A percentile compares a stretch with the other conserved stretches of the same genome.
These are phyloP conservation scores for Ceratocystis variospora DNA, from an alignment of 2,329 filamentous ascomycete species.

Conservation along the genomic window DNA sequence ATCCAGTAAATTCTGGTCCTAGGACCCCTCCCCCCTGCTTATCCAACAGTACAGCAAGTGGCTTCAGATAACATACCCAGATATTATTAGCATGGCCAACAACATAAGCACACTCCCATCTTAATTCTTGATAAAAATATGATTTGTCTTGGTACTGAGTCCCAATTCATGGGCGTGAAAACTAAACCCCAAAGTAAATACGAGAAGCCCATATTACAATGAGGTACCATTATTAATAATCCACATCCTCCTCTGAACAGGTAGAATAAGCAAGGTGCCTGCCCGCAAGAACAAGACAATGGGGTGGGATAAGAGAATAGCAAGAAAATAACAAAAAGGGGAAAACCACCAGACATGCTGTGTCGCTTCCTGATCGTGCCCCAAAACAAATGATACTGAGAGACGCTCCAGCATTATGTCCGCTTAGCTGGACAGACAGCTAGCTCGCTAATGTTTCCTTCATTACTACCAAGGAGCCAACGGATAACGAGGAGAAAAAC, in stretches of 20 bases:
- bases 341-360: neutral
- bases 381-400: neutral
- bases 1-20: too few species aligned
- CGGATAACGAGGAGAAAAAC: neutral
- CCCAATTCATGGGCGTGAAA: conserved; percentile 7
- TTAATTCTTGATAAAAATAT: neutral
- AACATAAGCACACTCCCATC: neutral
- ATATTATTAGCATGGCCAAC: neutral
- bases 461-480: neutral
- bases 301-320: neutral
- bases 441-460: neutral
- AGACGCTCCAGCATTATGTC: neutral
- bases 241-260: neutral
- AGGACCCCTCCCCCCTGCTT: too few species aligned
- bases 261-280: too few species aligned
- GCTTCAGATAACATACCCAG: too few species aligned
- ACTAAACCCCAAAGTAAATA: neutral
- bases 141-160: conserved; percentile 15
- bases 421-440: neutral
- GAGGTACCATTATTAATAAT: conserved; percentile 1
- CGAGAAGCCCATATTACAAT: neutral
- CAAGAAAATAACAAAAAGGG: neutral
- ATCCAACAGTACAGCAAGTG: too few species aligned
- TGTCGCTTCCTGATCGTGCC: neutral
- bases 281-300: neutral